Percentiles rank a stretch among this genome's conserved stretches.
These are phyloP conservation scores for Aspergillus felis DNA, from an alignment of 2,329 filamentous ascomycete species.

Conservation along the genomic window DNA sequence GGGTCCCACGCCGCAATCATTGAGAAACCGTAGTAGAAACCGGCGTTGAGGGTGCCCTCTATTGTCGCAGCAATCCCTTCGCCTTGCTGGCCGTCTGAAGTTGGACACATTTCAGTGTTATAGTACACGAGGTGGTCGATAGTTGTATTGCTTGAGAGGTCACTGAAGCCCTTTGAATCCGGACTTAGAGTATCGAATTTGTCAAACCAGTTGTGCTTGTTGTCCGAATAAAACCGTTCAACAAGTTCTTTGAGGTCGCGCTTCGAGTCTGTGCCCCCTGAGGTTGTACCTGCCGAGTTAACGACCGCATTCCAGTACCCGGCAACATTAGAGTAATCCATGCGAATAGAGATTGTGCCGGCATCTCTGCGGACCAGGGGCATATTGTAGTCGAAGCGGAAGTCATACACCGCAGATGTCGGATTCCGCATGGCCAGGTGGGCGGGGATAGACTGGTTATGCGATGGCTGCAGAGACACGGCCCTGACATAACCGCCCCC, in stretches of 20 bases:
- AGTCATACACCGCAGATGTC: conserved; percentile 25
- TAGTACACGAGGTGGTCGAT: neutral
- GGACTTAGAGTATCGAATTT: no score
- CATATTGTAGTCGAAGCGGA: conserved; percentile 44
- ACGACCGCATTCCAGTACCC: conserved; percentile 36
- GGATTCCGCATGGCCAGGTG: conserved; percentile 15
- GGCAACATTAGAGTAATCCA: conserved; percentile 39
- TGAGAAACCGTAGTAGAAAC: neutral
- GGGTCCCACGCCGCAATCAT: neutral
- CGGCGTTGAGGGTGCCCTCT: neutral
- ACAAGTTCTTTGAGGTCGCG: conserved; percentile 16
- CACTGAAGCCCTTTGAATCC: no score
- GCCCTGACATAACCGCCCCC: conserved; percentile 41
- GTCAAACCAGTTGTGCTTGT: no score
- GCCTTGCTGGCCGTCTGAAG: neutral
- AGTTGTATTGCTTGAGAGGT: no score
- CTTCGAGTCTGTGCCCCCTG: conserved; percentile 22
- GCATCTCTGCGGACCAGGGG: conserved; percentile 27
- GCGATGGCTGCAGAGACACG: conserved; percentile 21
- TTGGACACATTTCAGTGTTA: neutral
- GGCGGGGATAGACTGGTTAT: conserved; percentile 19
- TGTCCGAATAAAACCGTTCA: no score
- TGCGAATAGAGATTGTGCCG: conserved; percentile 32
- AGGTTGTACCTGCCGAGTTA: conserved; percentile 11
- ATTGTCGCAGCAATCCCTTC: neutral